Percentiles rank a stretch among this genome's conserved stretches.
phyloP scores from a whole-genome alignment of 306 rosid species.

The Rosa rugosa region DNA sequence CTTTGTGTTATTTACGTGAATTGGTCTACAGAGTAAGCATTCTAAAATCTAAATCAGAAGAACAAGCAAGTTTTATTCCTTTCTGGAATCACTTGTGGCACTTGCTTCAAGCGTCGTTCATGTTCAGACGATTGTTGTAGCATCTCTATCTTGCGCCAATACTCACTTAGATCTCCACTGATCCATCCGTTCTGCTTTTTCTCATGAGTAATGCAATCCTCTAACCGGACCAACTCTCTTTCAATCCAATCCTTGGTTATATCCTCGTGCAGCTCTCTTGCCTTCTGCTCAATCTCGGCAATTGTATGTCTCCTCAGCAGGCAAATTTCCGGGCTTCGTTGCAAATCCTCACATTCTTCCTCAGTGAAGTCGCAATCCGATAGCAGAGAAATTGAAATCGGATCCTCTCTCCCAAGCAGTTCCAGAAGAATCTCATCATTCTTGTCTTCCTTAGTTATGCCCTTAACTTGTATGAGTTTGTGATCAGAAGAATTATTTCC shows the following conservation, averaged over 20 bases:
- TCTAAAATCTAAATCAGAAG: background rate
- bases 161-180: background rate
- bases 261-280: constrained; percentile 1
- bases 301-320: background rate
- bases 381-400: constrained; percentile 46
- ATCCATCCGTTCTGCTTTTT: background rate
- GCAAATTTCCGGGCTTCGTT: background rate
- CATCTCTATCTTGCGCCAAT: background rate
- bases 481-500: background rate
- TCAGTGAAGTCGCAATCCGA: constrained; percentile 63
- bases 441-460: background rate
- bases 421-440: constrained; percentile 35
- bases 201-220: background rate
- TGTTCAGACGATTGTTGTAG: background rate
- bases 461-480: background rate
- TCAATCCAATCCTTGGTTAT: background rate
- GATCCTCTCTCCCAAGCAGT: constrained; percentile 36
- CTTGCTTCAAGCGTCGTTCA: background rate
- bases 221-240: background rate
- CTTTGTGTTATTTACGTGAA: background rate
- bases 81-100: background rate
- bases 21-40: background rate
- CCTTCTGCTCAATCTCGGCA: background rate
- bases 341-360: constrained; percentile 29
- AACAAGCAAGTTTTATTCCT: background rate